Percentiles rank a stretch among this genome's conserved stretches.
Conservation (phyloP, 176 grass and related monocot genomes). For the Hordeum marinum region DNA sequence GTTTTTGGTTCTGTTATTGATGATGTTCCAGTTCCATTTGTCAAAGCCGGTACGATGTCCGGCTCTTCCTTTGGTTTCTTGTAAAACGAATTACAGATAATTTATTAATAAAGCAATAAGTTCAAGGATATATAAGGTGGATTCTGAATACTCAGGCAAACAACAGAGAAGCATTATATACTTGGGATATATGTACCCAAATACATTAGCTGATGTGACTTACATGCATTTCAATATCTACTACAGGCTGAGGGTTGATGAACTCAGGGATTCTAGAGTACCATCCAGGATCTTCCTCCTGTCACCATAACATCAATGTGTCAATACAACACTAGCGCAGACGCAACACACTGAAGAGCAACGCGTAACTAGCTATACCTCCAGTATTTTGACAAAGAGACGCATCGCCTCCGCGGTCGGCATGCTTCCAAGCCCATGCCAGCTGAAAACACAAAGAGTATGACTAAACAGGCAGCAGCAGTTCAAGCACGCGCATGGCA, state of each 20-base stretch:
- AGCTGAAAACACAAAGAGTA: slow-evolving; percentile 48
- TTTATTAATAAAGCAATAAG: neutral
- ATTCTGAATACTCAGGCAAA: neutral
- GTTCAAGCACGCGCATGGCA: neutral
- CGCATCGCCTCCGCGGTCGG: slow-evolving; percentile 89
- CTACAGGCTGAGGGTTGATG: slow-evolving; percentile 57
- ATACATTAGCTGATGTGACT: slow-evolving; percentile 21
- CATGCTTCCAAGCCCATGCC: slow-evolving; percentile 93
- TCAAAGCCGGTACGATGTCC: slow-evolving; percentile 30
- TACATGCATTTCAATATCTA: slow-evolving; percentile 93
- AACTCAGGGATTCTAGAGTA: slow-evolving; percentile 74
- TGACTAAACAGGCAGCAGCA: neutral
- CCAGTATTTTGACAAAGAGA: slow-evolving; percentile 97
- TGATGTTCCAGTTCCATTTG: slow-evolving; percentile 68
- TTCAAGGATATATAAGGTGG: slow-evolving; percentile 4
- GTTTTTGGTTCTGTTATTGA: slow-evolving; percentile 76
- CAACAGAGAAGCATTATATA: slow-evolving; percentile 1
- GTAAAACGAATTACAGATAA: slow-evolving; percentile 9
- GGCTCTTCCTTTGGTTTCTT: slow-evolving; percentile 65
- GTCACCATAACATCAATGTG: slow-evolving; percentile 12
- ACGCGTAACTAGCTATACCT: slow-evolving; percentile 47
- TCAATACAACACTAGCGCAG: neutral
- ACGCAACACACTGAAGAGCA: slow-evolving; percentile 7
- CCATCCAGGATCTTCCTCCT: slow-evolving; percentile 99
- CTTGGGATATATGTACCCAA: neutral